A percentile compares a stretch with the other conserved stretches of the same genome.
Conservation (phyloP, 148 eudicot genomes). For the Fagopyrum tataricum region DNA sequence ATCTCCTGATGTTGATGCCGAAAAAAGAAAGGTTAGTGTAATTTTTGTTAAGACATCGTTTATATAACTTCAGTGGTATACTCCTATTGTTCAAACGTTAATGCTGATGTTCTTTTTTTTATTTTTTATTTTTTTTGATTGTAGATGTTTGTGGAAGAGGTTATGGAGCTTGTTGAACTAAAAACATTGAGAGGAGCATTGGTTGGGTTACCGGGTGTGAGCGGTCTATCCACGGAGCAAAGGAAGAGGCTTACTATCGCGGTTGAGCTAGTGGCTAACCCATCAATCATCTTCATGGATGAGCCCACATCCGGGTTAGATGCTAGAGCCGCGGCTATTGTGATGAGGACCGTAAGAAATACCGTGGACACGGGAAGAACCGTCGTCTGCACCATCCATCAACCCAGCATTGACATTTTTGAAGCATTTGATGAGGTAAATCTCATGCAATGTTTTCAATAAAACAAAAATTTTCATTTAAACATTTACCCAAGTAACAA, state of each 20-base stretch:
- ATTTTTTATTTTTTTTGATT: too few species aligned
- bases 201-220: slow-evolving; percentile 49
- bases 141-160: slow-evolving; percentile 52
- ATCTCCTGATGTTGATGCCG: slow-evolving; percentile 43
- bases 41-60: background rate
- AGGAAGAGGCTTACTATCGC: slow-evolving; percentile 66
- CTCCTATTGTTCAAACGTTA: too few species aligned
- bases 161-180: slow-evolving; percentile 50
- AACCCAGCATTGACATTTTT: slow-evolving; percentile 58
- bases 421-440: slow-evolving; percentile 71
- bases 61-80: background rate
- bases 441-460: background rate
- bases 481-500: background rate
- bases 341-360: slow-evolving; percentile 58
- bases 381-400: slow-evolving; percentile 64
- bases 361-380: slow-evolving; percentile 52
- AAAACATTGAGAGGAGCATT: slow-evolving; percentile 31
- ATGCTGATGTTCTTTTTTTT: background rate
- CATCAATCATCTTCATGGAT: slow-evolving; percentile 63
- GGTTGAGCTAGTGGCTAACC: slow-evolving; percentile 69
- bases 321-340: slow-evolving; percentile 74
- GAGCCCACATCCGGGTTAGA: slow-evolving; percentile 74
- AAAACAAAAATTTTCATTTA: background rate
- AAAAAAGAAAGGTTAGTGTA: slow-evolving; percentile 44
- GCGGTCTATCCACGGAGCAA: slow-evolving; percentile 62